These are phyloP conservation scores for Mortierella sp. DNA, from an alignment of 371 early-diverging fungal genomes.

Conservation along the genomic window DNA sequence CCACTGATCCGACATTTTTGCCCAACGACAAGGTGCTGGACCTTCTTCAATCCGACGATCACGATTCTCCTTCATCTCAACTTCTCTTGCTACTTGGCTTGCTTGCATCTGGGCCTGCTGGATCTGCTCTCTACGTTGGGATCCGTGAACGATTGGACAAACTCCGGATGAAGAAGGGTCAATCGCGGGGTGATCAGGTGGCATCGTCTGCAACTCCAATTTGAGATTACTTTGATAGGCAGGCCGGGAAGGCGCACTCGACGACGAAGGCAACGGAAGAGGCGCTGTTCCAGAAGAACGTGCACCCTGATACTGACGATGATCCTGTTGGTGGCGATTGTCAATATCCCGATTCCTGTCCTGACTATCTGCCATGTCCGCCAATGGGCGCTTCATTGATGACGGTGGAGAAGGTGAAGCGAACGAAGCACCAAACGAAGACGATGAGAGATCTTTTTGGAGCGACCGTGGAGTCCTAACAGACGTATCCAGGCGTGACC, in stretches of 20 bases:
- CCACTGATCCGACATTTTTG: conserved; percentile 41
- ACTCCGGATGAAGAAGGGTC: conserved; percentile 40
- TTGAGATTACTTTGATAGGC: conserved; percentile 17
- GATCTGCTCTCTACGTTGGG: conserved; percentile 34
- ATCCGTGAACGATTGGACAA: conserved; percentile 49
- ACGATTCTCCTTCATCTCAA: conserved; percentile 14
- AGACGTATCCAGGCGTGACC: conserved; percentile 4
- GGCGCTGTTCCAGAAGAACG: conserved; percentile 7
- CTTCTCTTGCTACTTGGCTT: not conserved
- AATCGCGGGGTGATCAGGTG: conserved; percentile 49
- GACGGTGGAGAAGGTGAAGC: conserved; percentile 36
- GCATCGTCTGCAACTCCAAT: conserved; percentile 43
- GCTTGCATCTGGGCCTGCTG: conserved; percentile 17
- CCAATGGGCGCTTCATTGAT: conserved; percentile 47
- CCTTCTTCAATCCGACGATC: not conserved
- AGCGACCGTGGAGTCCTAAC: conserved; percentile 24
- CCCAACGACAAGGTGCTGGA: conserved; percentile 27
- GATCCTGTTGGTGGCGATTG: conserved; percentile 48
- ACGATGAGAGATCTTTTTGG: conserved; percentile 40
- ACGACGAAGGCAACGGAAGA: conserved; percentile 12
- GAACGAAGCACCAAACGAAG: conserved; percentile 47
- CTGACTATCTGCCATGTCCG: conserved; percentile 52
- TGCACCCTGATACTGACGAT: conserved; percentile 30
- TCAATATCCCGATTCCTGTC: conserved; percentile 50
- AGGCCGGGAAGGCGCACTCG: conserved; percentile 5